These are phyloP conservation scores for Rhizopogon roseolus DNA, from an alignment of 768 basidiomycete species.

Conservation along the genomic window DNA sequence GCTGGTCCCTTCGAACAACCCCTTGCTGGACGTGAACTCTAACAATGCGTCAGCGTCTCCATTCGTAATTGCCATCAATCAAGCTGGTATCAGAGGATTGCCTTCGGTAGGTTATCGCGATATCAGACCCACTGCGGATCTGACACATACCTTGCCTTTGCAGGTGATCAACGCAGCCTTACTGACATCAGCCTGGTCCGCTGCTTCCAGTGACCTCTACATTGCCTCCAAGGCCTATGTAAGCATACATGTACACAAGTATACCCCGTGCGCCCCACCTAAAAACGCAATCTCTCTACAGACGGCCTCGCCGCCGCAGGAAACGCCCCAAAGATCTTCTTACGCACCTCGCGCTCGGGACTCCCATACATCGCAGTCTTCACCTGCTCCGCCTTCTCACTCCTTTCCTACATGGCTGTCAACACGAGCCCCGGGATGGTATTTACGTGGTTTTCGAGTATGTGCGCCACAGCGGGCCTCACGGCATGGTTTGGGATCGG, in stretches of 20 bases:
- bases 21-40: slow-evolving; percentile 31
- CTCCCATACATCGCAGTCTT: slow-evolving; percentile 40
- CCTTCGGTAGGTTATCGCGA: slow-evolving; percentile 33
- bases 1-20: slow-evolving; percentile 44
- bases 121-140: background rate
- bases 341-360: slow-evolving; percentile 31
- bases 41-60: slow-evolving; percentile 42
- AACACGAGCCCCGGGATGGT: slow-evolving; percentile 29
- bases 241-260: background rate
- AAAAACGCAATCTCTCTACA: slow-evolving; percentile 29
- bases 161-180: slow-evolving; percentile 36
- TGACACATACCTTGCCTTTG: background rate
- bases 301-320: slow-evolving; percentile 48
- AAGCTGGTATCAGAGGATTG: slow-evolving; percentile 52
- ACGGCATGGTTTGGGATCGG: slow-evolving; percentile 41
- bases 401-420: slow-evolving; percentile 39
- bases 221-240: slow-evolving; percentile 36
- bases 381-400: slow-evolving; percentile 24
- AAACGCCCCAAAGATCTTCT: slow-evolving; percentile 51
- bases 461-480: slow-evolving; percentile 35
- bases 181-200: slow-evolving; percentile 41
- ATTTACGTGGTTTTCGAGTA: slow-evolving; percentile 37
- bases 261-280: background rate
- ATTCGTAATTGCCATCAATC: slow-evolving; percentile 54
- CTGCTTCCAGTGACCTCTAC: slow-evolving; percentile 36